Evolutionary conservation across 2,329 filamentous ascomycete species (phyloP).

Genomic region (Albifimbria verrucaria): DNA sequence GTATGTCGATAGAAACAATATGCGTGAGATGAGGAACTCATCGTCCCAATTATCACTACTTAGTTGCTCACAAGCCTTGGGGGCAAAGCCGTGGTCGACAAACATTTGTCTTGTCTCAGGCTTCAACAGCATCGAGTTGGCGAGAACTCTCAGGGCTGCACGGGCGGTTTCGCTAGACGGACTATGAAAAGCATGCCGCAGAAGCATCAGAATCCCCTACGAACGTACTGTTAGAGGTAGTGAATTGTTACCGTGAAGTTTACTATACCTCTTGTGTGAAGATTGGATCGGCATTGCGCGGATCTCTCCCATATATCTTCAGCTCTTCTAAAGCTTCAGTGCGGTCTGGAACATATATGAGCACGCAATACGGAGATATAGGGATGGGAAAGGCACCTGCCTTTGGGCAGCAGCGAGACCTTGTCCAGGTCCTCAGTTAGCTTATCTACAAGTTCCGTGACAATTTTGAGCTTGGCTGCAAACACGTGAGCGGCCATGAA

Average conservation of each 20-base stretch:
- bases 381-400: conserved; percentile 54
- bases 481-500: conserved; percentile 9
- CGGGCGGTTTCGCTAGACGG: conserved; percentile 61
- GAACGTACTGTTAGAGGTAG: conserved; percentile 9
- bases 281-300: conserved; percentile 71
- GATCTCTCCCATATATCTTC: conserved; percentile 65
- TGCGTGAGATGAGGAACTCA: conserved; percentile 68
- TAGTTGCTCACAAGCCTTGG: conserved; percentile 66
- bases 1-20: conserved; percentile 43
- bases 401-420: conserved; percentile 53
- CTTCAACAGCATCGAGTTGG: conserved; percentile 65
- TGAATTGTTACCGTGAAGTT: not conserved
- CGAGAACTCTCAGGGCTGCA: conserved; percentile 77
- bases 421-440: conserved; percentile 61
- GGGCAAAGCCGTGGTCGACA: conserved; percentile 46
- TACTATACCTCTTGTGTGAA: conserved; percentile 67
- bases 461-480: conserved; percentile 65
- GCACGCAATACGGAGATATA: conserved; percentile 2
- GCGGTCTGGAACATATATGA: conserved; percentile 49
- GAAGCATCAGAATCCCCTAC: conserved; percentile 72
- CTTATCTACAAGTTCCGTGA: conserved; percentile 60
- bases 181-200: conserved; percentile 69
- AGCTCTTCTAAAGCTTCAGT: conserved; percentile 62
- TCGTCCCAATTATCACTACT: conserved; percentile 74
- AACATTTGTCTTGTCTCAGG: conserved; percentile 40